phyloP scores from a whole-genome alignment of 441 rosid genomes.

The Adansonia madagascariensis region DNA sequence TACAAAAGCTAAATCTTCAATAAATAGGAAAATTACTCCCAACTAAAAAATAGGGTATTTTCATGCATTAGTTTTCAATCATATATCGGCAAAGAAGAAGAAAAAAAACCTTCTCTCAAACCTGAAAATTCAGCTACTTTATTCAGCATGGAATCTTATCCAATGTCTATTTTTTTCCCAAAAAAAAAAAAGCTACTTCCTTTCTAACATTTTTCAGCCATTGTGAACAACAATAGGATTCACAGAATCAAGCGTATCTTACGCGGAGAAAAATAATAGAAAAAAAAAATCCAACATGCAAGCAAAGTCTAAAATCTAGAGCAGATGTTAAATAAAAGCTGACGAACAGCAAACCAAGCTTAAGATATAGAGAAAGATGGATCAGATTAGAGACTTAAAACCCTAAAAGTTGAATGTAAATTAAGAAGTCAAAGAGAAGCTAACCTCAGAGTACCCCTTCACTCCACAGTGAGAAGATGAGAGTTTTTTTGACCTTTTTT shows the following conservation, averaged over 20 bases:
- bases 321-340: background rate
- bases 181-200: background rate
- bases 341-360: background rate
- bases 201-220: background rate
- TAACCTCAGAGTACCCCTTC: slow-evolving; percentile 60
- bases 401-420: background rate
- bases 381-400: background rate
- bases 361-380: background rate
- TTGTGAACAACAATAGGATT: background rate
- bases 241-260: slow-evolving; percentile 19
- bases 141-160: background rate
- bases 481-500: no score
- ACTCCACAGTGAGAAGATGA: background rate
- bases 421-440: background rate
- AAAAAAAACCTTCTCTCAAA: background rate
- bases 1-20: background rate
- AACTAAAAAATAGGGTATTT: background rate
- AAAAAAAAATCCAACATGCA: slow-evolving; percentile 27
- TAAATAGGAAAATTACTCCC: background rate
- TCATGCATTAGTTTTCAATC: background rate
- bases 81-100: background rate
- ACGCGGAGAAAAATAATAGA: background rate
- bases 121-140: background rate
- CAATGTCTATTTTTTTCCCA: background rate
- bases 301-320: slow-evolving; percentile 19